Percentiles rank a stretch among this genome's conserved stretches.
These are phyloP conservation scores for Microthlaspi erraticum DNA, from an alignment of 345 rosid genomes.

Conservation along the genomic window DNA sequence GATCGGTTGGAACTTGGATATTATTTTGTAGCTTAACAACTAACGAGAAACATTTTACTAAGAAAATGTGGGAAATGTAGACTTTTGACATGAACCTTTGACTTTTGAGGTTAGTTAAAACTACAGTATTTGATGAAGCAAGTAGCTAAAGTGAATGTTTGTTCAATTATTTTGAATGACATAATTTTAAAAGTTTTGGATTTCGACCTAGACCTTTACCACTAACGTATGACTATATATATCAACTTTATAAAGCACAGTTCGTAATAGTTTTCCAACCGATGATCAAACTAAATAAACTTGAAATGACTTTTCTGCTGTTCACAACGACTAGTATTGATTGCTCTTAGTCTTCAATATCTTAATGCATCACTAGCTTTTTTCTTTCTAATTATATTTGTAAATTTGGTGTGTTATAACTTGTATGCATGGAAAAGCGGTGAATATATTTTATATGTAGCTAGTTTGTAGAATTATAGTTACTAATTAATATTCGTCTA, in stretches of 20 bases:
- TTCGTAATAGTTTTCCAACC: constrained; percentile 3
- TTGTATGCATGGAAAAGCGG: constrained; percentile 18
- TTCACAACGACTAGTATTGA: constrained; percentile 11
- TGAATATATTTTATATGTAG: not conserved
- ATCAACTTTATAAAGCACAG: not conserved
- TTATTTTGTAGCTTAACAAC: constrained; percentile 25
- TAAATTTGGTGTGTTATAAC: constrained; percentile 1
- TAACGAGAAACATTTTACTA: constrained; percentile 21
- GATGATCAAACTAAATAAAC: constrained; percentile 9
- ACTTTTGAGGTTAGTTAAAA: constrained; percentile 15
- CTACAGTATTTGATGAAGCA: constrained; percentile 10
- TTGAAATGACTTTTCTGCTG: not conserved
- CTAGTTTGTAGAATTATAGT: not conserved
- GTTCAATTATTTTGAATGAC: not conserved
- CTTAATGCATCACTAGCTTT: not conserved
- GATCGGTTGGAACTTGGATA: constrained; percentile 22
- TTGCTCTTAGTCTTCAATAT: not conserved
- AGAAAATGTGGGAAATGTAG: constrained; percentile 9
- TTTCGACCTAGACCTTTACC: constrained; percentile 5
- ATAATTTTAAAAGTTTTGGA: not conserved
- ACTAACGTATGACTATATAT: constrained; percentile 4
- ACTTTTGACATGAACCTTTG: constrained; percentile 20
- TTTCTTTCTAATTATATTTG: not conserved
- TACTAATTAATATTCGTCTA: constrained; percentile 18
- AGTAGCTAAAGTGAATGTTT: not conserved